Evolutionary conservation across 2,329 filamentous ascomycete species (phyloP).

Genomic region (Phialophora verrucosa): DNA sequence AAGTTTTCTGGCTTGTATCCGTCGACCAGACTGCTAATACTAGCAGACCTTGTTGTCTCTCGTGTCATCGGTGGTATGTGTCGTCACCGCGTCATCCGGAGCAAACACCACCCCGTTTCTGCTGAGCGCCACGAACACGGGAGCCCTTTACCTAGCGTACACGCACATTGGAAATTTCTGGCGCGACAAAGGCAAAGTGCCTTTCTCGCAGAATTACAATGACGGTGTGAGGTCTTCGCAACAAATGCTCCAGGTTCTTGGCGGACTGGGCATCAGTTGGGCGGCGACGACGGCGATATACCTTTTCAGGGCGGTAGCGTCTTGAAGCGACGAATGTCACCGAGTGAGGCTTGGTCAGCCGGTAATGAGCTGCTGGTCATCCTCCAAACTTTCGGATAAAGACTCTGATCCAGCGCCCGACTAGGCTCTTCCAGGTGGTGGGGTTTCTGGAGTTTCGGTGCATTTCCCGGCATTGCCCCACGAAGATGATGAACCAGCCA

Average conservation of each 20-base stretch:
- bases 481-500: slow-evolving; percentile 8
- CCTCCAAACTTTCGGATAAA: slow-evolving; percentile 17
- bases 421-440: slow-evolving; percentile 7
- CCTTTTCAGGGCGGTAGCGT: slow-evolving; percentile 22
- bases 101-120: slow-evolving; percentile 20
- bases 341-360: slow-evolving; percentile 14
- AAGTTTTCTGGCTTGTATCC: slow-evolving; percentile 9
- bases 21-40: background rate
- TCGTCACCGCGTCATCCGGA: slow-evolving; percentile 21
- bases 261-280: slow-evolving; percentile 25
- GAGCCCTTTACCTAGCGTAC: slow-evolving; percentile 25
- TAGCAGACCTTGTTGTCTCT: slow-evolving; percentile 26
- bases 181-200: slow-evolving; percentile 30
- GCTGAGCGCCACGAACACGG: slow-evolving; percentile 28
- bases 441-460: slow-evolving; percentile 17
- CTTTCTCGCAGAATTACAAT: slow-evolving; percentile 30
- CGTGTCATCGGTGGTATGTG: slow-evolving; percentile 24
- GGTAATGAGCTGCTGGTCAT: background rate
- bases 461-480: slow-evolving; percentile 30
- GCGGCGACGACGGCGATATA: slow-evolving; percentile 19
- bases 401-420: background rate
- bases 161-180: slow-evolving; percentile 32
- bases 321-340: background rate
- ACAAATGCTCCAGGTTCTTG: slow-evolving; percentile 24
- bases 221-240: slow-evolving; percentile 32